A percentile compares a stretch with the other conserved stretches of the same genome.
These are phyloP conservation scores for Apiospora malaysiana DNA, from an alignment of 2,329 filamentous ascomycete species.

Conservation along the genomic window DNA sequence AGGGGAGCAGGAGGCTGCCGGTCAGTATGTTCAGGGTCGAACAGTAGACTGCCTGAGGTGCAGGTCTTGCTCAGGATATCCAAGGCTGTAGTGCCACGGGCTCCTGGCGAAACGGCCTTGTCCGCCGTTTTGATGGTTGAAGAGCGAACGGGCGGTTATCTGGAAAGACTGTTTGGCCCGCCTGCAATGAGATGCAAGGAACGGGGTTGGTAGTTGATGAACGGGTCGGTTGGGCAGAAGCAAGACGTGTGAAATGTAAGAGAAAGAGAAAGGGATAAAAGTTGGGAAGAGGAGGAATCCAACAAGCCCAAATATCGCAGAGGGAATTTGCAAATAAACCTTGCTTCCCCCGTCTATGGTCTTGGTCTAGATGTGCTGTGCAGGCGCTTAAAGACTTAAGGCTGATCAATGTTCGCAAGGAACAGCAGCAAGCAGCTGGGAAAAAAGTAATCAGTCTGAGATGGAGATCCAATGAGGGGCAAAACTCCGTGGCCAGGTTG, in stretches of 20 bases:
- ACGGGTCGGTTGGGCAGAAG: neutral
- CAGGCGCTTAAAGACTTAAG: conserved; percentile 5
- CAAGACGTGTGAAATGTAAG: no score
- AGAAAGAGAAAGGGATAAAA: neutral
- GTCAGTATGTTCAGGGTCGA: conserved; percentile 44
- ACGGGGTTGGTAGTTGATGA: neutral
- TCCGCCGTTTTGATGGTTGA: conserved; percentile 21
- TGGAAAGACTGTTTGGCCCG: conserved; percentile 15
- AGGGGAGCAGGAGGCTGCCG: conserved; percentile 39
- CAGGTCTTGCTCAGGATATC: conserved; percentile 39
- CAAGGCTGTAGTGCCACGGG: conserved; percentile 21
- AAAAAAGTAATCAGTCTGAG: neutral
- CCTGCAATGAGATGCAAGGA: conserved; percentile 15
- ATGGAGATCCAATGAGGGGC: conserved; percentile 15
- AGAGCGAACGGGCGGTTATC: conserved; percentile 7
- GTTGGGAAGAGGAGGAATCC: conserved; percentile 1
- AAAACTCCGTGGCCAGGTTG: conserved; percentile 1
- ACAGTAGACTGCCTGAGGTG: conserved; percentile 48
- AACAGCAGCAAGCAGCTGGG: neutral
- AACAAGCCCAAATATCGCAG: neutral
- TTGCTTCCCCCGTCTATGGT: neutral
- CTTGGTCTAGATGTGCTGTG: neutral
- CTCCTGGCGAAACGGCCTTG: conserved; percentile 10
- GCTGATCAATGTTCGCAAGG: neutral
- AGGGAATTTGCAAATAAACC: neutral